Percentiles rank a stretch among this genome's conserved stretches.
Conservation (phyloP, 495 filamentous ascomycete species). For the Arthonia radiata region DNA sequence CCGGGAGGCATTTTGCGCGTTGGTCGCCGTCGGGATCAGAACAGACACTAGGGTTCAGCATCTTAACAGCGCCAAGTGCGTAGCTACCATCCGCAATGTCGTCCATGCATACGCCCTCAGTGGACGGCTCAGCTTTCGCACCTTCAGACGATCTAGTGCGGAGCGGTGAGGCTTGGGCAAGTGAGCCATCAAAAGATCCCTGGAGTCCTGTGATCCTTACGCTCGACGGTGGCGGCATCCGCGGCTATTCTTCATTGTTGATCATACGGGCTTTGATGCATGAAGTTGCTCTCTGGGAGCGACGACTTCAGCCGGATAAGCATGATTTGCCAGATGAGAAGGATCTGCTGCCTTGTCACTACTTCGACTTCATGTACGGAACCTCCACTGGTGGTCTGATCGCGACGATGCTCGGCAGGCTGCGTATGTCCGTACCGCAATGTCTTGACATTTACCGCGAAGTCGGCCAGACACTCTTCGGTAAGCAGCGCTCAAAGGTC, state of each 20-base stretch:
- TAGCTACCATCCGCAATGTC: too few species aligned
- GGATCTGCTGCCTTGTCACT: slow-evolving; percentile 16
- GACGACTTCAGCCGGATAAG: slow-evolving; percentile 11
- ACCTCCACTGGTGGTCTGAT: slow-evolving; percentile 21
- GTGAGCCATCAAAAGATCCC: too few species aligned
- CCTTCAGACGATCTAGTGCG: not conserved
- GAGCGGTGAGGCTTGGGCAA: not conserved
- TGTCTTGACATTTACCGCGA: slow-evolving; percentile 22
- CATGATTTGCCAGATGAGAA: too few species aligned
- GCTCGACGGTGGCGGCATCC: slow-evolving; percentile 17
- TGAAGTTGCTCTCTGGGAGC: slow-evolving; percentile 15
- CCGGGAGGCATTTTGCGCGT: too few species aligned
- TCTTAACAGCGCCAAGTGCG: too few species aligned
- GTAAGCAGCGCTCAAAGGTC: slow-evolving; percentile 10
- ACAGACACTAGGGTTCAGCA: too few species aligned
- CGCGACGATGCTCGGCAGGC: slow-evolving; percentile 26
- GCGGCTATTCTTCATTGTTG: slow-evolving; percentile 17
- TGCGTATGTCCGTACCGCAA: slow-evolving; percentile 26
- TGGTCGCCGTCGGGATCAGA: too few species aligned
- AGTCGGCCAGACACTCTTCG: slow-evolving; percentile 22
- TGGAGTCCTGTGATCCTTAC: slow-evolving; percentile 10
- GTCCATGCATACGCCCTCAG: not conserved
- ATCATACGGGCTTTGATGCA: slow-evolving; percentile 17
- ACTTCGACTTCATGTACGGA: slow-evolving; percentile 25
- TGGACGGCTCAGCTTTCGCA: not conserved